These are phyloP conservation scores for Helenozyma rhizophorensis DNA, from an alignment of 805 yeast species.

Conservation along the genomic window DNA sequence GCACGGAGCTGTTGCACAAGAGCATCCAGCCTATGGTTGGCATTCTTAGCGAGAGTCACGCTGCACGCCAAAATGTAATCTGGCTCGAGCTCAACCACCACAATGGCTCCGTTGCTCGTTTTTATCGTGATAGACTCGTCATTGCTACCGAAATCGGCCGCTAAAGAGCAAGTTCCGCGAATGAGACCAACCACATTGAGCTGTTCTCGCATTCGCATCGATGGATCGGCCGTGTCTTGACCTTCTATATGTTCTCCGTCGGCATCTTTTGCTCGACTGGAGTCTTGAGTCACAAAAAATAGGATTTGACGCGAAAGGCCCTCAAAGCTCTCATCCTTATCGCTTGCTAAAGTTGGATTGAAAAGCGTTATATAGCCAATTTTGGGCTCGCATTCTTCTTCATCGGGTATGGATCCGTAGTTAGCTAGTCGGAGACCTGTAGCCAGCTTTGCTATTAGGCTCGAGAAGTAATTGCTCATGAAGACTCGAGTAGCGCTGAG, in stretches of 20 bases:
- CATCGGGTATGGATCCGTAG: conserved; percentile 1
- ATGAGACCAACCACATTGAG: conserved; percentile 31
- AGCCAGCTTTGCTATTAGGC: conserved; percentile 25
- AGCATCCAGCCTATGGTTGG: conserved; percentile 13
- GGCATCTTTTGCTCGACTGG: conserved; percentile 7
- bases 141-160: conserved; percentile 18
- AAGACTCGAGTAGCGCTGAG: background rate
- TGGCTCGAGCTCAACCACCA: conserved; percentile 23
- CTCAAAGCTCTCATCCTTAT: conserved; percentile 24
- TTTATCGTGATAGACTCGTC: conserved; percentile 19
- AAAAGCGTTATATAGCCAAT: conserved; percentile 25
- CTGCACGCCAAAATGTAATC: conserved; percentile 26
- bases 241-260: background rate
- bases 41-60: conserved; percentile 13
- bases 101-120: conserved; percentile 21
- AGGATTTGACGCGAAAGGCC: conserved; percentile 30
- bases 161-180: conserved; percentile 32
- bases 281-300: conserved; percentile 21
- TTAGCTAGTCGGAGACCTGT: conserved; percentile 8
- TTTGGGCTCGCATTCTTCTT: conserved; percentile 6
- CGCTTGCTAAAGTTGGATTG: conserved; percentile 26
- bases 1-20: conserved; percentile 24
- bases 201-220: conserved; percentile 16
- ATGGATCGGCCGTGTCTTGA: too few relatives aligned
- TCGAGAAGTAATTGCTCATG: conserved; percentile 29